phyloP scores from a whole-genome alignment of 495 filamentous ascomycete species.

The Annulohypoxylon stygium region DNA sequence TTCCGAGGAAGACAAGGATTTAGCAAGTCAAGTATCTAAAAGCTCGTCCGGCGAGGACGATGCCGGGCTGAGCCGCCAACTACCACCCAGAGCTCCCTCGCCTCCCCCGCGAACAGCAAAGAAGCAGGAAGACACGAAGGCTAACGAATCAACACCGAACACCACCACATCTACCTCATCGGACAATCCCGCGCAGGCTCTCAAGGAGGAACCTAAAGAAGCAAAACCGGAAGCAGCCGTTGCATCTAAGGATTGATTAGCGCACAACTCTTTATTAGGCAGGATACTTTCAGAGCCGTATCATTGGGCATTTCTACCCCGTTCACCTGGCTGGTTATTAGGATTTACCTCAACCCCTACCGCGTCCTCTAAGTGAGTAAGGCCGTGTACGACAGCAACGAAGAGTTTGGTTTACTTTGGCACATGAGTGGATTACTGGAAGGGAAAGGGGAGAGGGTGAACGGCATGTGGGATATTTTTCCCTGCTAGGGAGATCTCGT shows the following conservation, averaged over 20 bases:
- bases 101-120: conserved; percentile 49
- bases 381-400: conserved; percentile 39
- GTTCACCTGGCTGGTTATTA: conserved; percentile 28
- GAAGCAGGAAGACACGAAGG: conserved; percentile 44
- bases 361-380: conserved; percentile 32
- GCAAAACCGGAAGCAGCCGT: conserved; percentile 40
- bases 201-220: conserved; percentile 48
- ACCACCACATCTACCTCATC: conserved; percentile 15
- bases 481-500: conserved; percentile 14
- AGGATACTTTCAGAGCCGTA: conserved; percentile 39
- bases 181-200: conserved; percentile 32
- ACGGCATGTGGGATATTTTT: conserved; percentile 27
- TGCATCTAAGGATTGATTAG: conserved; percentile 45
- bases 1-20: conserved; percentile 85
- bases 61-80: conserved; percentile 23
- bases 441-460: conserved; percentile 20
- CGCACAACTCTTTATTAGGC: conserved; percentile 23
- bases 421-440: conserved; percentile 31
- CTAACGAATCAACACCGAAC: conserved; percentile 28
- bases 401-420: conserved; percentile 47
- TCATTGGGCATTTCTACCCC: conserved; percentile 20
- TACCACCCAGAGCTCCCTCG: conserved; percentile 49
- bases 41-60: conserved; percentile 46
- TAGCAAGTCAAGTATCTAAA: conserved; percentile 67
- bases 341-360: conserved; percentile 29